A percentile compares a stretch with the other conserved stretches of the same genome.
Evolutionary conservation across 2,329 filamentous ascomycete genomes (phyloP).

Genomic region (Cytospora schulzeri): DNA sequence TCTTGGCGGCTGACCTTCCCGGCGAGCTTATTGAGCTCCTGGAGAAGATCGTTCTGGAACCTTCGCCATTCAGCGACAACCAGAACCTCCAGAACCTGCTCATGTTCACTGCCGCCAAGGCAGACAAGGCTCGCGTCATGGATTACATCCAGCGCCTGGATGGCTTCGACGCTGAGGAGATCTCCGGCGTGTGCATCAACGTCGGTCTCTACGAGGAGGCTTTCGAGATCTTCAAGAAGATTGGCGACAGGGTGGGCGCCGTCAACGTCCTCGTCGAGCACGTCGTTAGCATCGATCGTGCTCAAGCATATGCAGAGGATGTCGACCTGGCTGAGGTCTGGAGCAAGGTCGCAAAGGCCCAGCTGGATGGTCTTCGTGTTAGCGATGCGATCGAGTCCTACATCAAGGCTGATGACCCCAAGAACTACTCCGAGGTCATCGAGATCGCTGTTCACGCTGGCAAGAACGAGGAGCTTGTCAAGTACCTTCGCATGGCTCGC

Average conservation of each 20-base stretch:
- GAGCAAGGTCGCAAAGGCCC: constrained; percentile 97
- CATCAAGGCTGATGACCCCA: constrained; percentile 89
- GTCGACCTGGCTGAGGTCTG: constrained; percentile 94
- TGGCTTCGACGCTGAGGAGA: constrained; percentile 88
- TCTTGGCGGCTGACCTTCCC: constrained; percentile 88
- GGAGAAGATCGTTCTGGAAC: constrained; percentile 99
- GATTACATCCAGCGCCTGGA: constrained; percentile 93
- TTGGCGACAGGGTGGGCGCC: constrained; percentile 82
- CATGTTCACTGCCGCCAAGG: constrained; percentile 94
- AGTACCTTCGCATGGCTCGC: constrained; percentile 93
- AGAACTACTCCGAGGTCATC: constrained; percentile 94
- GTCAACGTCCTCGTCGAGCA: constrained; percentile 93
- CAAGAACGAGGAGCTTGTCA: constrained; percentile 97
- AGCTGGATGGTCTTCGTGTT: constrained; percentile 92
- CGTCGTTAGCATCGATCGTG: constrained; percentile 96
- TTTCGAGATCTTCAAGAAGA: constrained; percentile 99
- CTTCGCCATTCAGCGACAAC: constrained; percentile 98
- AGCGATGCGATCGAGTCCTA: constrained; percentile 95
- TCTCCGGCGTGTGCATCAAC: constrained; percentile 89
- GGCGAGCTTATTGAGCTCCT: constrained; percentile 94
- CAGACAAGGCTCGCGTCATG: constrained; percentile 92
- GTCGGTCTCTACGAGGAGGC: constrained; percentile 95
- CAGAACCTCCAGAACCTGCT: constrained; percentile 93
- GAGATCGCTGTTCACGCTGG: constrained; percentile 93
- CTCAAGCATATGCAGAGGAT: constrained; percentile 91